These are phyloP conservation scores for Herpetomonas tarakana DNA, from an alignment of 208 protist genomes.

Conservation along the genomic window DNA sequence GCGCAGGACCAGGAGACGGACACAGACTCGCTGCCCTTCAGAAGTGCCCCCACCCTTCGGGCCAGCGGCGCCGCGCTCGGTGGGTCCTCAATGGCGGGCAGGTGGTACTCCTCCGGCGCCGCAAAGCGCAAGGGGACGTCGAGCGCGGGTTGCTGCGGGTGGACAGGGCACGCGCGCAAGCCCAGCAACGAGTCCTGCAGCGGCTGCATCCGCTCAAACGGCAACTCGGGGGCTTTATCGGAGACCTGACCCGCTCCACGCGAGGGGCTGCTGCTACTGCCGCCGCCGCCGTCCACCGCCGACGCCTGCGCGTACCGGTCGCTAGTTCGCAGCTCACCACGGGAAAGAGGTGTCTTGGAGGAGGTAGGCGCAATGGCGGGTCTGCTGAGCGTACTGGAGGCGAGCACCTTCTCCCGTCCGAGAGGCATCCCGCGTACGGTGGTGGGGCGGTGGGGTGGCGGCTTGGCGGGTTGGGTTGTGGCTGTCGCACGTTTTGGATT, in stretches of 20 bases:
- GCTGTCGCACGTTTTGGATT: too few species aligned
- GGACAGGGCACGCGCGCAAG: constrained; percentile 40
- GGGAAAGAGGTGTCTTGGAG: constrained; percentile 43
- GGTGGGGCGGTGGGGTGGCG: too few species aligned
- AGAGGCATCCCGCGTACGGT: too few species aligned
- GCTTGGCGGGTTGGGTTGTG: too few species aligned
- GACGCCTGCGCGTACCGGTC: constrained; percentile 31
- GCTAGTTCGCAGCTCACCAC: constrained; percentile 23
- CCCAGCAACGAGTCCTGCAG: constrained; percentile 52
- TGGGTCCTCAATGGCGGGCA: constrained; percentile 63
- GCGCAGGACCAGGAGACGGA: constrained; percentile 34
- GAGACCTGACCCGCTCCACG: too few species aligned
- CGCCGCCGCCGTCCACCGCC: constrained; percentile 15
- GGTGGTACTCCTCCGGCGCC: constrained; percentile 67
- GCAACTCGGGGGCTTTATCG: too few species aligned
- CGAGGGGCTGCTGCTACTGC: too few species aligned
- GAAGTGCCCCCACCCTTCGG: constrained; percentile 55
- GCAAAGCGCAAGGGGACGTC: constrained; percentile 80
- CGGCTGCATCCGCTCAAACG: constrained; percentile 42
- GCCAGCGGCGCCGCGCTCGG: constrained; percentile 53
- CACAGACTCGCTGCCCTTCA: constrained; percentile 67
- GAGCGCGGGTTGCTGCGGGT: constrained; percentile 55
- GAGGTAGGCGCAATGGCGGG: constrained; percentile 56
- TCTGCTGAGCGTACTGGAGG: constrained; percentile 46
- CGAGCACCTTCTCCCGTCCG: constrained; percentile 12